Percentiles rank a stretch among this genome's conserved stretches.
phyloP scores from a whole-genome alignment of 2,329 filamentous ascomycete species.

The Beauveria asiatica region DNA sequence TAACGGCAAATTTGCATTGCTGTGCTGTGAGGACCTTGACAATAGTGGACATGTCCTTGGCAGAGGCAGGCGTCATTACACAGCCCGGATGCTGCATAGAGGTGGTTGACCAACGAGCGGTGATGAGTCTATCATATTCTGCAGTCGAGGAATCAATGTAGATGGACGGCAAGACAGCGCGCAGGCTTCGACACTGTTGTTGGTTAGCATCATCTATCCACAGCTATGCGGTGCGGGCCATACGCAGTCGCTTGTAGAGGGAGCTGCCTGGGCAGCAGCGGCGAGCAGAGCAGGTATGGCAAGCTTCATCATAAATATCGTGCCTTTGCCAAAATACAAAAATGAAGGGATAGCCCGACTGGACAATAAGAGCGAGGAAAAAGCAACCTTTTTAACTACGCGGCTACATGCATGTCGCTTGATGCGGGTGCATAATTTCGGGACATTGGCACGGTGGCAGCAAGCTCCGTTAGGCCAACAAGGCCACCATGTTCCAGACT shows the following conservation, averaged over 20 bases:
- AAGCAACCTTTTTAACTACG: neutral
- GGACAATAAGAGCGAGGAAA: neutral
- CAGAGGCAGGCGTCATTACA: slow-evolving; percentile 1
- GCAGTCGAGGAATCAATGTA: slow-evolving; percentile 3
- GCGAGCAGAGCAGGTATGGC: neutral
- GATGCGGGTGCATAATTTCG: neutral
- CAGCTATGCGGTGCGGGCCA: neutral
- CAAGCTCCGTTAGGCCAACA: neutral
- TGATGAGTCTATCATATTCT: slow-evolving; percentile 4
- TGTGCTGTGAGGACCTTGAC: slow-evolving; percentile 9
- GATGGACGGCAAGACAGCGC: neutral
- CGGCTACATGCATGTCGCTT: neutral
- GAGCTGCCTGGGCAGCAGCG: neutral
- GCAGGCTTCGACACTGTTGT: slow-evolving; percentile 7
- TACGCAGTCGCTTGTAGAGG: slow-evolving; percentile 1
- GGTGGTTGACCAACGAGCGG: slow-evolving; percentile 8
- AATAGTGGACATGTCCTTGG: slow-evolving; percentile 3
- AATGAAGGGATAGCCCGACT: neutral
- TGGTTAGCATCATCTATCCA: neutral
- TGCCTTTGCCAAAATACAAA: neutral
- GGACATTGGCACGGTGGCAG: neutral
- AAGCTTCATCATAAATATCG: neutral
- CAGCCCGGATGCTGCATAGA: slow-evolving; percentile 11
- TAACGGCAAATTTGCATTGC: slow-evolving; percentile 33
- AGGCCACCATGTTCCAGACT: neutral